Evolutionary conservation across 805 yeast genomes (phyloP).

Genomic region (Yamadazyma insecticola): DNA sequence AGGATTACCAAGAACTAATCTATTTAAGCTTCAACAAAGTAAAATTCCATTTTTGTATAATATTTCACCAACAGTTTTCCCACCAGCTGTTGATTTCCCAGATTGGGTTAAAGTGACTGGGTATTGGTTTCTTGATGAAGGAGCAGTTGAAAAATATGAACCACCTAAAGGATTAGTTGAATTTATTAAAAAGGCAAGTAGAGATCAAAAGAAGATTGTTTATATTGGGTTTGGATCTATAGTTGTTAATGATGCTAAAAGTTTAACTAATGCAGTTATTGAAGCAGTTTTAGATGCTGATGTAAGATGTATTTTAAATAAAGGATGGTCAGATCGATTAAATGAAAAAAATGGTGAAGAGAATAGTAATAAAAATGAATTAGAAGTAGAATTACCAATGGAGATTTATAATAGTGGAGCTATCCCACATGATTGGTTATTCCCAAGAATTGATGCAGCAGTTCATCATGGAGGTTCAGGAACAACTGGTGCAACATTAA

Average conservation of each 20-base stretch:
- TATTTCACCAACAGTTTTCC: slow-evolving; percentile 82
- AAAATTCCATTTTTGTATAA: slow-evolving; percentile 87
- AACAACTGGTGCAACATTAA: slow-evolving; percentile 86
- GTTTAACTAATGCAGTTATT: slow-evolving; percentile 70
- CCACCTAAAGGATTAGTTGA: slow-evolving; percentile 57
- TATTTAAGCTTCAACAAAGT: slow-evolving; percentile 67
- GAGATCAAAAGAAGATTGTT: slow-evolving; percentile 63
- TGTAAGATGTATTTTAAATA: slow-evolving; percentile 81
- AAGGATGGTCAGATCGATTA: slow-evolving; percentile 90
- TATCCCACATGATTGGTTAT: slow-evolving; percentile 92
- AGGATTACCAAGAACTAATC: slow-evolving; percentile 61
- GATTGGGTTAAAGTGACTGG: slow-evolving; percentile 97
- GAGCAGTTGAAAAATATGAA: slow-evolving; percentile 40
- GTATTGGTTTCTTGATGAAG: slow-evolving; percentile 87
- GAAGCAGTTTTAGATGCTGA: slow-evolving; percentile 78
- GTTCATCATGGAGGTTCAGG: slow-evolving; percentile 98
- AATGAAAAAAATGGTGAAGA: slow-evolving; percentile 30
- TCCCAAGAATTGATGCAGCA: slow-evolving; percentile 84
- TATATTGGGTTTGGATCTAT: slow-evolving; percentile 96
- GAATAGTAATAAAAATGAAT: slow-evolving; percentile 11
- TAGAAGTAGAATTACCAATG: slow-evolving; percentile 52
- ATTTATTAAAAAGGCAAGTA: slow-evolving; percentile 61
- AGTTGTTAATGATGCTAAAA: slow-evolving; percentile 78
- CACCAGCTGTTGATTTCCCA: slow-evolving; percentile 88
- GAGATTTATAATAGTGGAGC: slow-evolving; percentile 67